A percentile compares a stretch with the other conserved stretches of the same genome.
Conservation (phyloP, 805 yeast genomes). For the Candida golubevii region DNA sequence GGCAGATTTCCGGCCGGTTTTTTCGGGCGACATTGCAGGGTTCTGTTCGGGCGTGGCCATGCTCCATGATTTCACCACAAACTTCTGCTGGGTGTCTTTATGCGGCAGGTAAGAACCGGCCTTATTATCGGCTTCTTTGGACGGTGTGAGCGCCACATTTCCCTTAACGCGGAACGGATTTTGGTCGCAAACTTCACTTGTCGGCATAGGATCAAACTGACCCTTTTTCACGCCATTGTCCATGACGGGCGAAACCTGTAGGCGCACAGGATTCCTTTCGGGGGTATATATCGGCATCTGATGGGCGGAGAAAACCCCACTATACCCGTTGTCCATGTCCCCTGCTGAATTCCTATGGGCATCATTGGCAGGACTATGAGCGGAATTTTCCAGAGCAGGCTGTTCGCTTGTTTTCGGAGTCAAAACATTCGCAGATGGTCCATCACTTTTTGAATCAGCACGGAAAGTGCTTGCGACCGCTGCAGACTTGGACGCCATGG, state of each 20-base stretch:
- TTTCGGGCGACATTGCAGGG: neutral
- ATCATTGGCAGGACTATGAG: neutral
- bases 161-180: constrained; percentile 2
- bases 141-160: neutral
- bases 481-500: constrained; percentile 9
- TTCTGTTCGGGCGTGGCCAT: neutral
- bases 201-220: neutral
- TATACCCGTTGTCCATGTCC: too few relatives aligned
- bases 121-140: neutral
- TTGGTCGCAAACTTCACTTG: neutral
- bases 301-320: neutral
- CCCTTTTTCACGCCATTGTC: neutral
- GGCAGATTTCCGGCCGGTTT: neutral
- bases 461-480: constrained; percentile 1
- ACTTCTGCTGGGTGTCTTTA: neutral
- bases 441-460: neutral
- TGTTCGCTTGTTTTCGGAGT: neutral
- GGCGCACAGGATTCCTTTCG: neutral
- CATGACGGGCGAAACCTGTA: neutral
- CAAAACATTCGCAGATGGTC: neutral
- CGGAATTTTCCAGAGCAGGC: neutral
- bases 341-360: neutral
- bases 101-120: neutral
- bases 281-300: neutral
- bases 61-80: constrained; percentile 1